Percentiles rank a stretch among this genome's conserved stretches.
Evolutionary conservation across 176 grass and related monocot species (phyloP).

Genomic region (Rhynchospora breviuscula): DNA sequence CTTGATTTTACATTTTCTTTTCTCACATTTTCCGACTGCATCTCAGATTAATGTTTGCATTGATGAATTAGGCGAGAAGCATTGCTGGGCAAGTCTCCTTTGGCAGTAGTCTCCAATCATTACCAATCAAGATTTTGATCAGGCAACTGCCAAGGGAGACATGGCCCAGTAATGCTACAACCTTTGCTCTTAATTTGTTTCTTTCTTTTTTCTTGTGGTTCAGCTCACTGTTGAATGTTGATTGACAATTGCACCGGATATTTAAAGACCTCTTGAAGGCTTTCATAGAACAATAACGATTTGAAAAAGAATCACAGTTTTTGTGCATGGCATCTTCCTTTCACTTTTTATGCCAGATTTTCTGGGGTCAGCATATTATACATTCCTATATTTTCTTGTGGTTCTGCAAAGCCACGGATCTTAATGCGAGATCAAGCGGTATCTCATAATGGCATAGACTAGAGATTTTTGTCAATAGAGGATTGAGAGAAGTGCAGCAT

Average conservation of each 20-base stretch:
- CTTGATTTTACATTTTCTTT: not conserved
- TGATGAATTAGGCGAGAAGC: not conserved
- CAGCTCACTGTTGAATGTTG: conserved; percentile 13
- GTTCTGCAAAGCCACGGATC: not conserved
- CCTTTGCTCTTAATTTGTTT: not conserved
- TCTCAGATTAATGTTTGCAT: not conserved
- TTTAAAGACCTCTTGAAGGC: not conserved
- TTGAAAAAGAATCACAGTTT: not conserved
- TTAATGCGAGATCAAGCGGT: not conserved
- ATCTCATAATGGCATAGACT: not conserved
- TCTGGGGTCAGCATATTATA: not conserved
- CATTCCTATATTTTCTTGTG: not conserved
- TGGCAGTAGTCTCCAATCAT: not conserved
- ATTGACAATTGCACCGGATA: not conserved
- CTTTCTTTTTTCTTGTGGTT: not conserved
- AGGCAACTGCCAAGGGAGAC: not conserved
- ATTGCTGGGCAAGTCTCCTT: conserved; percentile 21
- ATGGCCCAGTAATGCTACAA: not conserved
- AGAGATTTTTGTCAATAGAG: not conserved
- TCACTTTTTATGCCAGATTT: not conserved
- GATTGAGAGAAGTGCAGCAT: not conserved
- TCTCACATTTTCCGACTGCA: not conserved
- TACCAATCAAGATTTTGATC: not conserved
- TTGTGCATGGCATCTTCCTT: conserved; percentile 1
- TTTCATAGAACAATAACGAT: not conserved